Conservation (phyloP, 176 grass and related monocot species). For the sorghum (Sorghum bicolor) region Sorghum_bicolor_NCBIv3 NC_012876.2:477001-477500, state of each 20-base stretch:
- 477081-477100: conserved; percentile 51
- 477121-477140: conserved; percentile 66
- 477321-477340: conserved; percentile 34
- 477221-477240: conserved; percentile 63
- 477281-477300: conserved; percentile 40
- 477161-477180: conserved; percentile 86
- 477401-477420: conserved; percentile 19
- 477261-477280: conserved; percentile 45
- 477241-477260: conserved; percentile 71
- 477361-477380: background rate
- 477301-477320: conserved; percentile 47
- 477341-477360: conserved; percentile 30
- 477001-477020: background rate
- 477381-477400: conserved; percentile 7
- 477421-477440: conserved; percentile 50
- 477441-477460: conserved; percentile 48
- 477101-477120: conserved; percentile 63
- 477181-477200: conserved; percentile 76
- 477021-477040: background rate
- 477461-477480: conserved; percentile 28
- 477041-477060: conserved; percentile 94
- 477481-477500: conserved; percentile 36
- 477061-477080: conserved; percentile 70
- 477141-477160: conserved; percentile 75
- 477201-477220: conserved; percentile 93